Conservation (phyloP, 257 asterid species). For the Henckelia pumila region DNA sequence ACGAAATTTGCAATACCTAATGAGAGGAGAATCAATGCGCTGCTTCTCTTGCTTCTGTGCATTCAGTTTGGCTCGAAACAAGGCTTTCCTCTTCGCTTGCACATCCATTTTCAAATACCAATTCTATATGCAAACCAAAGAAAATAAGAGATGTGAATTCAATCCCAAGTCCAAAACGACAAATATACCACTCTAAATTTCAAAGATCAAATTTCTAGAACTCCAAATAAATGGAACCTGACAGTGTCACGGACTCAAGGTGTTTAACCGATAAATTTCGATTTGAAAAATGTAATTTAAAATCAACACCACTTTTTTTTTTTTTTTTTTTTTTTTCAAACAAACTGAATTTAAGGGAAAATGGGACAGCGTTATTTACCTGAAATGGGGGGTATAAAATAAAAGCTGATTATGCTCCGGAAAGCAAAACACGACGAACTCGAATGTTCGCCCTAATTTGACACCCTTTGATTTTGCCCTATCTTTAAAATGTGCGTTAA, state of each 20-base stretch:
- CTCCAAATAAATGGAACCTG: neutral
- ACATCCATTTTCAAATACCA: constrained; percentile 45
- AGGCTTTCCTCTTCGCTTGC: constrained; percentile 68
- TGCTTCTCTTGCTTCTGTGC: constrained; percentile 65
- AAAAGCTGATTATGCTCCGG: too few species aligned
- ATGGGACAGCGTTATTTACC: too few species aligned
- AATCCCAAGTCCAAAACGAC: neutral
- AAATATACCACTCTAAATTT: neutral
- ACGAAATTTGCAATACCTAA: constrained; percentile 46
- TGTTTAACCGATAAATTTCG: neutral
- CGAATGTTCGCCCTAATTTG: too few species aligned
- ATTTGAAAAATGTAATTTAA: neutral
- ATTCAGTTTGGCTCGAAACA: constrained; percentile 67
- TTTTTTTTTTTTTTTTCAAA: too few species aligned
- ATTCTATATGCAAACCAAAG: constrained; percentile 20
- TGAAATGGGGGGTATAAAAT: too few species aligned
- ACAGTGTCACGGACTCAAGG: too few species aligned
- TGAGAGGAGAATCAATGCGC: constrained; percentile 80
- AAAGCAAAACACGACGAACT: too few species aligned
- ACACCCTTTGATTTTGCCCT: too few species aligned
- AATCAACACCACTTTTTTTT: too few species aligned
- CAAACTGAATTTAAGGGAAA: too few species aligned
- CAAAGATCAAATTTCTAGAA: neutral
- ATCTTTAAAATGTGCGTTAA: too few species aligned
- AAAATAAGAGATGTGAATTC: neutral